These are phyloP conservation scores for Circinella minor DNA, from an alignment of 371 early-diverging fungal species.

Conservation along the genomic window DNA sequence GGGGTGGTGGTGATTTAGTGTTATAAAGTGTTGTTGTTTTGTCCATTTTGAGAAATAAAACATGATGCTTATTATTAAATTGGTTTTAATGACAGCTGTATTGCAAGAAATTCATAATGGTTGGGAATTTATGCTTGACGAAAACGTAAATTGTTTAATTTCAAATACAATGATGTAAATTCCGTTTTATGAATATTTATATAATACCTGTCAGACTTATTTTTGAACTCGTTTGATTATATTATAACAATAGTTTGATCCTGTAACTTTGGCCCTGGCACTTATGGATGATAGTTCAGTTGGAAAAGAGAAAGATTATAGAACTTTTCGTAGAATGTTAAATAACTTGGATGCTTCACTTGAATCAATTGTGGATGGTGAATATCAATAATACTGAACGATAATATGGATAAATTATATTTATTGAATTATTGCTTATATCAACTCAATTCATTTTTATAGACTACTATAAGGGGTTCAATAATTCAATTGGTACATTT, in stretches of 20 bases:
- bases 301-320: conserved; percentile 76
- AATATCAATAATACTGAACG: too few relatives aligned
- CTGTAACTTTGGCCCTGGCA: conserved; percentile 84
- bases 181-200: too few relatives aligned
- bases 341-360: conserved; percentile 82
- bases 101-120: conserved; percentile 55
- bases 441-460: neutral
- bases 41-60: too few relatives aligned
- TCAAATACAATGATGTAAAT: too few relatives aligned
- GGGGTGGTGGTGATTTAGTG: too few relatives aligned
- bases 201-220: too few relatives aligned
- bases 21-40: too few relatives aligned
- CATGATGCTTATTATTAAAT: conserved; percentile 4
- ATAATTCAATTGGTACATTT: conserved; percentile 90
- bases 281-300: conserved; percentile 86
- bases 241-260: conserved; percentile 73
- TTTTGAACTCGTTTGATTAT: too few relatives aligned
- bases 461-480: conserved; percentile 94
- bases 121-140: conserved; percentile 72
- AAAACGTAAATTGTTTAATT: conserved; percentile 41
- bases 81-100: conserved; percentile 29
- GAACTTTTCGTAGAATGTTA: conserved; percentile 72
- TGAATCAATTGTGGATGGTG: conserved; percentile 89
- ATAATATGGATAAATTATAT: too few relatives aligned
- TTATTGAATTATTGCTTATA: neutral